phyloP scores from a whole-genome alignment of 2,329 filamentous ascomycete species.

The Exophiala spinifera region DNA sequence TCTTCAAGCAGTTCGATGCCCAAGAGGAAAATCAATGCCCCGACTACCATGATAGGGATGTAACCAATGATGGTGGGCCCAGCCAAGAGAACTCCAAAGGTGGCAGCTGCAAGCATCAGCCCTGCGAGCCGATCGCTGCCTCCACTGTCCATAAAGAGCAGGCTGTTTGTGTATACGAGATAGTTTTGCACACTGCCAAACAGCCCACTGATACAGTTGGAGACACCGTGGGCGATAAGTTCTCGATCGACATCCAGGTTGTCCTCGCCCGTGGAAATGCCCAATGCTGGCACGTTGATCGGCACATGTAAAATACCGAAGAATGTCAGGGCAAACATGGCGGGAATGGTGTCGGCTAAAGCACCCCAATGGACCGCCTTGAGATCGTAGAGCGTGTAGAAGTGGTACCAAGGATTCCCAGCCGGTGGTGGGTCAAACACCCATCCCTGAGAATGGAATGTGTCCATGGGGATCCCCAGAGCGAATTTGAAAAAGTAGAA shows the following conservation, averaged over 20 bases:
- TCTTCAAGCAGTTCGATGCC: conserved; percentile 90
- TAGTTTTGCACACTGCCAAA: conserved; percentile 92
- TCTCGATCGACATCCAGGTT: conserved; percentile 88
- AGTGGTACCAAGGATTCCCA: conserved; percentile 92
- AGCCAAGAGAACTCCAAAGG: conserved; percentile 75
- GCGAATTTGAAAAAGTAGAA: conserved; percentile 46
- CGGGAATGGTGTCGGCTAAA: conserved; percentile 77
- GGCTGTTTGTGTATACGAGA: conserved; percentile 92
- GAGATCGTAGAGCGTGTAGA: conserved; percentile 92
- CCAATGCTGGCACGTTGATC: conserved; percentile 93
- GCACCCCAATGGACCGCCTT: conserved; percentile 78
- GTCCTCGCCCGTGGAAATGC: conserved; percentile 86
- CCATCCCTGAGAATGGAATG: conserved; percentile 74
- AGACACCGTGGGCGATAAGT: conserved; percentile 86
- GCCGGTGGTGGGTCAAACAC: conserved; percentile 83
- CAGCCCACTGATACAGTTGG: conserved; percentile 84
- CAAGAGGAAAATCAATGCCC: conserved; percentile 88
- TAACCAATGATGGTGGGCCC: conserved; percentile 87
- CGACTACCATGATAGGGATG: conserved; percentile 96
- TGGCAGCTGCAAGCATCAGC: conserved; percentile 75
- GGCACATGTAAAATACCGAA: conserved; percentile 96
- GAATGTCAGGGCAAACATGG: conserved; percentile 95
- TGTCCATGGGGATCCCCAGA: conserved; percentile 63
- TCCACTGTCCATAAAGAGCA: conserved; percentile 93
- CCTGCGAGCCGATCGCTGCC: conserved; percentile 84